phyloP scores from a whole-genome alignment of 129 eudicot species.

The Deinandra increscens region DNA sequence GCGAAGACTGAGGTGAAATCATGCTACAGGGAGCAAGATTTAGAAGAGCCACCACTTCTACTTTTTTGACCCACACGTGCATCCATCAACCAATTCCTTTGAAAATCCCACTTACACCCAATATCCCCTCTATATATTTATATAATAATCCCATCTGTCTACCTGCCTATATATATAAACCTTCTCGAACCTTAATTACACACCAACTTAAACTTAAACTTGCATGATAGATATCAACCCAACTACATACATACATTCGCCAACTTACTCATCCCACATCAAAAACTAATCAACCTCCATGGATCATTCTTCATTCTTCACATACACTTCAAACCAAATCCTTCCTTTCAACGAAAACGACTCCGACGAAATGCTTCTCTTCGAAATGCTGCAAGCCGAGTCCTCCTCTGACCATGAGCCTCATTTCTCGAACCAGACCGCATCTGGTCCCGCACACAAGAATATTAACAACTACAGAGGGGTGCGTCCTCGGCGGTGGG shows the following conservation, averaged over 20 bases:
- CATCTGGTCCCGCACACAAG: constrained; percentile 1
- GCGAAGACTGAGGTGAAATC: background rate
- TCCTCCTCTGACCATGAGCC: constrained; percentile 24
- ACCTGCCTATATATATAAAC: constrained; percentile 18
- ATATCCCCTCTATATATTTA: background rate
- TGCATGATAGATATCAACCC: background rate
- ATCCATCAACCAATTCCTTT: constrained; percentile 5
- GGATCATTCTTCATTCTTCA: constrained; percentile 35
- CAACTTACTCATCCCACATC: constrained; percentile 1
- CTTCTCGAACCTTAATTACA: constrained; percentile 20
- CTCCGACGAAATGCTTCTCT: constrained; percentile 30
- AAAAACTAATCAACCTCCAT: constrained; percentile 9
- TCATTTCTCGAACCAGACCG: background rate
- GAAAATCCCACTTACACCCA: constrained; percentile 33
- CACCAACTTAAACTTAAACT: constrained; percentile 1
- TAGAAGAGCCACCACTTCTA: constrained; percentile 31
- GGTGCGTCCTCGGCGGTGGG: constrained; percentile 49
- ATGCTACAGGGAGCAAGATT: constrained; percentile 10
- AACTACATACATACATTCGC: too few relatives aligned
- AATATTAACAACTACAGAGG: constrained; percentile 39
- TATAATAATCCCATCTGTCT: constrained; percentile 6
- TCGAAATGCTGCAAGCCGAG: constrained; percentile 22
- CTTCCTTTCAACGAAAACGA: constrained; percentile 40
- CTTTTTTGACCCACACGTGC: constrained; percentile 46
- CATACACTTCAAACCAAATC: constrained; percentile 26